Conservation (phyloP, 306 rosid genomes). For the Trifolium pratense region DNA sequence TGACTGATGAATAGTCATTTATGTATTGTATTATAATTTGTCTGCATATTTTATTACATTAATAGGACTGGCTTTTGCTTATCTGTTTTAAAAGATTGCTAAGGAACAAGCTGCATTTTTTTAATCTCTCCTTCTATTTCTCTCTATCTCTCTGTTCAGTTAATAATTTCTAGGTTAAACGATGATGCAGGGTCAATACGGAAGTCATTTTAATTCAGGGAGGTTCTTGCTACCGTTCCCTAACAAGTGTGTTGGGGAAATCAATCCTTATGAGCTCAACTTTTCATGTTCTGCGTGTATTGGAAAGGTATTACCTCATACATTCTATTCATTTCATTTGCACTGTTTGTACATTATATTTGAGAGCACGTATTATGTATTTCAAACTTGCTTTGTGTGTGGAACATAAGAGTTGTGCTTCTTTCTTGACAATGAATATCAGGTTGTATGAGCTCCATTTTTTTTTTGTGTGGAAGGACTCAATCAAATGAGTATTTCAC, state of each 20-base stretch:
- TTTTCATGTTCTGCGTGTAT: conserved; percentile 70
- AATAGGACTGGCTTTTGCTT: too few relatives aligned
- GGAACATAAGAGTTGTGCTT: too few relatives aligned
- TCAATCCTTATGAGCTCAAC: conserved; percentile 81
- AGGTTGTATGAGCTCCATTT: too few relatives aligned
- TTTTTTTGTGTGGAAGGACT: too few relatives aligned
- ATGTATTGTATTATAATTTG: too few relatives aligned
- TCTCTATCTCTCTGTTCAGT: neutral
- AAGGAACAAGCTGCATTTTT: too few relatives aligned
- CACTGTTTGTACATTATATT: neutral
- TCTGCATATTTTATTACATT: too few relatives aligned
- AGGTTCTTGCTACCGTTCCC: conserved; percentile 85
- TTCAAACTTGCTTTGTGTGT: too few relatives aligned
- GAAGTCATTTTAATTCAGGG: conserved; percentile 90
- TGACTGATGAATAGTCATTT: too few relatives aligned
- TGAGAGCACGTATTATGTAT: neutral
- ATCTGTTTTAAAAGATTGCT: too few relatives aligned
- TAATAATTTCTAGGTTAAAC: conserved; percentile 38
- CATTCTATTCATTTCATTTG: conserved; percentile 10
- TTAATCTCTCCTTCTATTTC: neutral
- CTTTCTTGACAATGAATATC: too few relatives aligned
- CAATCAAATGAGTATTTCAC: too few relatives aligned
- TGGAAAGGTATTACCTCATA: conserved; percentile 65
- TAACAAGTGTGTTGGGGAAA: conserved; percentile 84
- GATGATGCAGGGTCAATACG: conserved; percentile 84